Evolutionary conservation across 331 rosid genomes (phyloP).

Genomic region (Rosa hybrid): DNA sequence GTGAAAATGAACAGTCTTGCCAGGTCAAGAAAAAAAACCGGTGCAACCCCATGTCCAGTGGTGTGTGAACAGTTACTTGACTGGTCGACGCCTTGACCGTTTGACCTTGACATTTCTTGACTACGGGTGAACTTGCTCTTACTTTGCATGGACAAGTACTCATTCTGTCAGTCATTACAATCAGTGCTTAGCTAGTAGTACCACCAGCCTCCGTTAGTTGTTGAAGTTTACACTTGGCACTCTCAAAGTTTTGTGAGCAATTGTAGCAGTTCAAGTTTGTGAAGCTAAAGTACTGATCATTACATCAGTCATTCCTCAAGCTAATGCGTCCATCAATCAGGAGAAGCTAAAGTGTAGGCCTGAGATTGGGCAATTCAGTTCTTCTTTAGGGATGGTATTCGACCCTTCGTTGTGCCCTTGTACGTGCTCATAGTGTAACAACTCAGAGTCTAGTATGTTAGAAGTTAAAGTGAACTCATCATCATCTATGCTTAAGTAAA

Average conservation of each 20-base stretch:
- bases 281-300: background rate
- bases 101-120: too few relatives aligned
- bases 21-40: too few relatives aligned
- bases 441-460: conserved; percentile 42
- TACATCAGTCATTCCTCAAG: conserved; percentile 33
- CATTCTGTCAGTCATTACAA: background rate
- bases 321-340: conserved; percentile 36
- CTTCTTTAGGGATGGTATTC: conserved; percentile 16
- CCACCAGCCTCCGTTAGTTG: background rate
- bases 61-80: too few relatives aligned
- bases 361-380: conserved; percentile 32
- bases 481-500: too few relatives aligned
- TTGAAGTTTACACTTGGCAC: background rate
- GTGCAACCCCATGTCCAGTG: too few relatives aligned
- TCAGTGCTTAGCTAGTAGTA: background rate
- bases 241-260: background rate
- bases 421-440: conserved; percentile 13
- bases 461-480: too few relatives aligned
- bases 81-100: too few relatives aligned
- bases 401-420: conserved; percentile 10
- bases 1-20: too few relatives aligned
- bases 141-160: too few relatives aligned
- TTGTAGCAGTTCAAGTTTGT: conserved; percentile 40
- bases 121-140: too few relatives aligned
- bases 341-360: conserved; percentile 48